These are phyloP conservation scores for Floccularia luteovirens DNA, from an alignment of 768 basidiomycete genomes.

Conservation along the genomic window DNA sequence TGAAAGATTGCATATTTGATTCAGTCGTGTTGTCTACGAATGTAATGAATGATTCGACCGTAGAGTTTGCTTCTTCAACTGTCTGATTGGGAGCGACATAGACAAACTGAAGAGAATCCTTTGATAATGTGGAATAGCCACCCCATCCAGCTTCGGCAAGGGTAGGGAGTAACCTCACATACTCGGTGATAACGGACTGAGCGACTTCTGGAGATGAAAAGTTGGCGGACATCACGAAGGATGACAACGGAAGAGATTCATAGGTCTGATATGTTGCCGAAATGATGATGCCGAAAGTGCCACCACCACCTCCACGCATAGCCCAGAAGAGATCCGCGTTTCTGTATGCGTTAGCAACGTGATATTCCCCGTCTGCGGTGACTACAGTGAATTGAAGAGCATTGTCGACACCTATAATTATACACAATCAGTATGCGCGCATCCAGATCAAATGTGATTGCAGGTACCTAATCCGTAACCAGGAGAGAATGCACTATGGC, in stretches of 20 bases:
- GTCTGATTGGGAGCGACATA: conserved; percentile 27
- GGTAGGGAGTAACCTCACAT: conserved; percentile 22
- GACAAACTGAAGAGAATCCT: conserved; percentile 12
- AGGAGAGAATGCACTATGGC: conserved; percentile 32
- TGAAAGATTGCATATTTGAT: conserved; percentile 6
- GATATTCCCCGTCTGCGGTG: conserved; percentile 28
- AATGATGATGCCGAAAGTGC: conserved; percentile 39
- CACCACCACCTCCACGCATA: conserved; percentile 41
- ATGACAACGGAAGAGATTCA: conserved; percentile 22
- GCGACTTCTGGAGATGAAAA: conserved; percentile 20
- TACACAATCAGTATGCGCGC: background rate
- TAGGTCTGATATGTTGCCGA: conserved; percentile 39
- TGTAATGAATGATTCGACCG: conserved; percentile 23
- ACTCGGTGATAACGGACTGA: conserved; percentile 22
- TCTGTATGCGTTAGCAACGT: conserved; percentile 29
- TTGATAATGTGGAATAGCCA: conserved; percentile 21
- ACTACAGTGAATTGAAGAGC: conserved; percentile 37
- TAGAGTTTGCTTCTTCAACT: conserved; percentile 22
- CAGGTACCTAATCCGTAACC: conserved; percentile 31
- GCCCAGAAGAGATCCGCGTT: conserved; percentile 47
- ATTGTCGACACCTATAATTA: conserved; percentile 35
- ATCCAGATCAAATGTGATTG: conserved; percentile 1
- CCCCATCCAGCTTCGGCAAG: conserved; percentile 39
- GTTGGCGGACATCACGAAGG: conserved; percentile 18
- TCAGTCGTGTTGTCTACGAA: conserved; percentile 16